Conservation (phyloP, 164 flowering plant genomes). For the Berberis thunbergii region DNA sequence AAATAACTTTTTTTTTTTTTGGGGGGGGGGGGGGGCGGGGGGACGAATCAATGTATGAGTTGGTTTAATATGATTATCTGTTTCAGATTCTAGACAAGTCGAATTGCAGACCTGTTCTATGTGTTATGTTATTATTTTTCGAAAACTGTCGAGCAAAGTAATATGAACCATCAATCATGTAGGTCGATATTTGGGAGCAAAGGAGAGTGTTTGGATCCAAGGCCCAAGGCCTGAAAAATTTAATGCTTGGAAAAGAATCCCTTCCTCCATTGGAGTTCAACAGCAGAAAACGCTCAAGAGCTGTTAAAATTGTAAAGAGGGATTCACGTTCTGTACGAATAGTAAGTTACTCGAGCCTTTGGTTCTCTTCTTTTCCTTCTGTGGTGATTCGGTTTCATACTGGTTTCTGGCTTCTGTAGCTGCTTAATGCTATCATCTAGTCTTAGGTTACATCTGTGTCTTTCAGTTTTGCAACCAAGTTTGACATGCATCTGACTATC, state of each 20-base stretch:
- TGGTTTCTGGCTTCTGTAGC: neutral
- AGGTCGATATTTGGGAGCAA: constrained; percentile 94
- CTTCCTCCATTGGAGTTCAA: constrained; percentile 68
- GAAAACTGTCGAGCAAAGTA: too few relatives aligned
- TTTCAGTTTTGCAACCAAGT: too few relatives aligned
- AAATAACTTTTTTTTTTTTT: too few relatives aligned
- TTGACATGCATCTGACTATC: constrained; percentile 4
- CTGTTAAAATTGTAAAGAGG: constrained; percentile 61
- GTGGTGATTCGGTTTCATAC: neutral
- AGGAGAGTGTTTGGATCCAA: constrained; percentile 91
- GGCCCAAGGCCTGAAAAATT: constrained; percentile 48
- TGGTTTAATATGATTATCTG: too few relatives aligned
- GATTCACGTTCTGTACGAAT: constrained; percentile 83
- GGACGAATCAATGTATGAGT: too few relatives aligned
- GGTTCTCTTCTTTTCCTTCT: neutral
- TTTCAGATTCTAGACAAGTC: too few relatives aligned
- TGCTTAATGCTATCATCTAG: neutral
- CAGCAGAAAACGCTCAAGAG: constrained; percentile 64
- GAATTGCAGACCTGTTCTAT: too few relatives aligned
- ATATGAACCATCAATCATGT: neutral
- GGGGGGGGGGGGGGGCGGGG: too few relatives aligned
- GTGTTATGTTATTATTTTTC: too few relatives aligned
- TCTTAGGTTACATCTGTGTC: too few relatives aligned
- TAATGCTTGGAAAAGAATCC: constrained; percentile 69
- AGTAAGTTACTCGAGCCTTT: constrained; percentile 29